phyloP scores from a whole-genome alignment of 2,329 filamentous ascomycete genomes.

The Trichophyton equinum region DNA sequence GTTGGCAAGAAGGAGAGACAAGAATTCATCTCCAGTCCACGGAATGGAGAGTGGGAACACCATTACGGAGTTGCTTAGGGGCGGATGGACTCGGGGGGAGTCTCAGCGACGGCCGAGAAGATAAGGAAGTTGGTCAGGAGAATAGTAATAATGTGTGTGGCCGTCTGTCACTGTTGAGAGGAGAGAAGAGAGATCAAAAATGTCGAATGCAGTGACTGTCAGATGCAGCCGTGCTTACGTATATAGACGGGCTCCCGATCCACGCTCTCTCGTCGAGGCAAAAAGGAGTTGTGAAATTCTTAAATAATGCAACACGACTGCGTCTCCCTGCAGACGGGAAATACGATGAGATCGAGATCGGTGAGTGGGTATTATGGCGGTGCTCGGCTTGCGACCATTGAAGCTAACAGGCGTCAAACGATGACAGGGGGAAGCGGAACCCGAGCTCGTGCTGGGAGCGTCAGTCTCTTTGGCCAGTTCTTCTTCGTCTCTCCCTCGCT shows the following conservation, averaged over 20 bases:
- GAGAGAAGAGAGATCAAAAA: background rate
- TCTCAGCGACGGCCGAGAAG: background rate
- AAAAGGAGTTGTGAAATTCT: too few relatives aligned
- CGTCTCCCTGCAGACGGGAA: background rate
- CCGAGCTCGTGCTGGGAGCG: background rate
- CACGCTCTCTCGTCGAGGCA: too few relatives aligned
- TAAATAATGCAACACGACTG: too few relatives aligned
- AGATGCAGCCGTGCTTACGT: background rate
- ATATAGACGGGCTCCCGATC: background rate
- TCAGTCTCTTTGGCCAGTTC: background rate
- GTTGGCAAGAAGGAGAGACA: background rate
- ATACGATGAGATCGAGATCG: slow-evolving; percentile 1
- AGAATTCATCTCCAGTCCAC: background rate
- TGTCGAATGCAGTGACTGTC: background rate
- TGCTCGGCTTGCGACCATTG: background rate
- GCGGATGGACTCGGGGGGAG: background rate
- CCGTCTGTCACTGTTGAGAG: too few relatives aligned
- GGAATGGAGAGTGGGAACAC: background rate
- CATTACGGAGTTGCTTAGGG: background rate
- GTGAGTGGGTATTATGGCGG: background rate
- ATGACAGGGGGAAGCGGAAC: background rate
- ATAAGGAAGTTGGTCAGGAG: too few relatives aligned
- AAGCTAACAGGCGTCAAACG: slow-evolving; percentile 1
- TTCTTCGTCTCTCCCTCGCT: background rate
- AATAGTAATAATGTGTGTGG: too few relatives aligned